A percentile compares a stretch with the other conserved stretches of the same genome.
Conservation (phyloP, 2,329 filamentous ascomycete species). For the Diatrype stigma region DNA sequence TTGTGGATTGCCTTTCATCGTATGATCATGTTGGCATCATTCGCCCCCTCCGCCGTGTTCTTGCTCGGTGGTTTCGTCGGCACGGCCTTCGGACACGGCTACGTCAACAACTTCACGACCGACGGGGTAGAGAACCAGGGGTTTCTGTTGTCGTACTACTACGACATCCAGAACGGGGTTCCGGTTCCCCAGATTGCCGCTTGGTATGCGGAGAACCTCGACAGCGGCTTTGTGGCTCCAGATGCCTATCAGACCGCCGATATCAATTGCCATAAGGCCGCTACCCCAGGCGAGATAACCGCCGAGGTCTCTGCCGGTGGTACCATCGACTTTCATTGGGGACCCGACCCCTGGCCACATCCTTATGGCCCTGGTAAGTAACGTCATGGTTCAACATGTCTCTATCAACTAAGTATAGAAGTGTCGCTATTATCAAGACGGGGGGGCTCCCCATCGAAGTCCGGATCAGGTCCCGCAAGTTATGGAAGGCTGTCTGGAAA, state of each 20-base stretch:
- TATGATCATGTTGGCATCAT: conserved; percentile 15
- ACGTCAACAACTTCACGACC: conserved; percentile 44
- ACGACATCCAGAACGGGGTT: conserved; percentile 24
- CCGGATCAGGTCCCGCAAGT: too few relatives aligned
- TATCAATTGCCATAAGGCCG: conserved; percentile 34
- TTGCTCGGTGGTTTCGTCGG: conserved; percentile 22
- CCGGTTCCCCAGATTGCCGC: conserved; percentile 21
- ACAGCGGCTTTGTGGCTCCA: conserved; percentile 37
- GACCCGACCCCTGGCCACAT: conserved; percentile 24
- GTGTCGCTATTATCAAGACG: too few relatives aligned
- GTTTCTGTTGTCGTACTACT: conserved; percentile 29
- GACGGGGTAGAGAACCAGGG: conserved; percentile 33
- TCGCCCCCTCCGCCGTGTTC: conserved; percentile 15
- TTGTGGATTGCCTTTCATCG: background rate
- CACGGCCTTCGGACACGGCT: conserved; percentile 35
- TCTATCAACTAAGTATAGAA: too few relatives aligned
- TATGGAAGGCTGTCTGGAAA: too few relatives aligned
- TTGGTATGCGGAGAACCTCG: conserved; percentile 29
- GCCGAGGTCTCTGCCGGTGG: conserved; percentile 27
- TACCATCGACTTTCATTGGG: conserved; percentile 26
- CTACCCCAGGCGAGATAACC: conserved; percentile 24
- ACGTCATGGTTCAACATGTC: too few relatives aligned
- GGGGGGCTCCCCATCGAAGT: too few relatives aligned
- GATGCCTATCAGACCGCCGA: conserved; percentile 26
- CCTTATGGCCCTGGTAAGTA: conserved; percentile 22